Conservation (phyloP, 2,329 filamentous ascomycete species). For the Paecilomyces variotii region DNA sequence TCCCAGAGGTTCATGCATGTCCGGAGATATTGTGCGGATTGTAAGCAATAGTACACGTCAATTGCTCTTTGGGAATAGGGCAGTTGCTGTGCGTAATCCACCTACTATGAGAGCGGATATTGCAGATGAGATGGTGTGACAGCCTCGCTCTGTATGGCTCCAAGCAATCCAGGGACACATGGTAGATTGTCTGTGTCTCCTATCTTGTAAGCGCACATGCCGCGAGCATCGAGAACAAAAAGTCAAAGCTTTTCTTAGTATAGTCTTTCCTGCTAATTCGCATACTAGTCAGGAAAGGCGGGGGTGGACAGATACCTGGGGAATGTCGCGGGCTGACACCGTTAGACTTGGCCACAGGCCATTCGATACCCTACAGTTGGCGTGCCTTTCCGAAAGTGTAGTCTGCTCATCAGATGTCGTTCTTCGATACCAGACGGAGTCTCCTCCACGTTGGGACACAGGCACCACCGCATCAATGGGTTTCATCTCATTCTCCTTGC, state of each 20-base stretch:
- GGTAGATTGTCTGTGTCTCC: neutral
- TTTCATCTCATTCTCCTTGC: neutral
- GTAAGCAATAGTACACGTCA: neutral
- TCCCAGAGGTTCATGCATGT: neutral
- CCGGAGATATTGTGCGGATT: neutral
- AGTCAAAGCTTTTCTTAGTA: neutral
- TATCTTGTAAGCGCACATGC: neutral
- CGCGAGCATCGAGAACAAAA: neutral
- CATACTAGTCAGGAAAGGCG: neutral
- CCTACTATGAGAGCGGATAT: neutral
- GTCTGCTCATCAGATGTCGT: neutral
- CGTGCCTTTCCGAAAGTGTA: neutral
- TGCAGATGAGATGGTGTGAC: neutral
- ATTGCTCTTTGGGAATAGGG: neutral
- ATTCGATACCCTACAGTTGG: neutral
- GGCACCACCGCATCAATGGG: neutral
- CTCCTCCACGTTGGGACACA: neutral
- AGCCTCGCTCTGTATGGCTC: neutral
- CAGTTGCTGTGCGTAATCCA: neutral
- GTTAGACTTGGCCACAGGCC: neutral
- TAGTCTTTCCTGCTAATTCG: neutral
- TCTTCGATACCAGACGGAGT: neutral
- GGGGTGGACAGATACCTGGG: neutral
- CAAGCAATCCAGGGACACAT: neutral
- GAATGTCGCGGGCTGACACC: neutral